Percentiles rank a stretch among this genome's conserved stretches.
These are phyloP conservation scores for Craterostigma plantagineum DNA, from an alignment of 257 asterid genomes.

Conservation along the genomic window DNA sequence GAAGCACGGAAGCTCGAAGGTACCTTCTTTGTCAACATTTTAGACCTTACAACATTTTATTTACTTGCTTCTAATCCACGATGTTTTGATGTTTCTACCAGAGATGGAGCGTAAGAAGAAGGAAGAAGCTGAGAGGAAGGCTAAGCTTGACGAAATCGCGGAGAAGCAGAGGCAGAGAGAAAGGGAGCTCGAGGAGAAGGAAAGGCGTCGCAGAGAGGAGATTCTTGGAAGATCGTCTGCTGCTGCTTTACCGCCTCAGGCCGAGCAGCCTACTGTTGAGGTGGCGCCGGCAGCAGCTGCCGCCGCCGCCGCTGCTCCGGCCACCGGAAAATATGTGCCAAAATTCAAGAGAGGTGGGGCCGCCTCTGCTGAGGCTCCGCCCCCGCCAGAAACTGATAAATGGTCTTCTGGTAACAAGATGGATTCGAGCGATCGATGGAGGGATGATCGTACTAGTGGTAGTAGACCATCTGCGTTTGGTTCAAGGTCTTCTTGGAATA, in stretches of 20 bases:
- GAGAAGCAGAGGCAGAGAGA: constrained; percentile 61
- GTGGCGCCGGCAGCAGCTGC: constrained; percentile 16
- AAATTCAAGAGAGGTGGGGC: constrained; percentile 12
- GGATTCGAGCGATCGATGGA: constrained; percentile 30
- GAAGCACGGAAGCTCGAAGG: constrained; percentile 81
- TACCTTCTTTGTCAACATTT: constrained; percentile 7
- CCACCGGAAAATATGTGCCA: constrained; percentile 37
- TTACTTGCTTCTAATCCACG: too few relatives aligned
- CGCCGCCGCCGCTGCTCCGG: constrained; percentile 14
- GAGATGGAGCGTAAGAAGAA: constrained; percentile 54
- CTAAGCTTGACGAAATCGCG: constrained; percentile 63
- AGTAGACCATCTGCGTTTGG: too few relatives aligned
- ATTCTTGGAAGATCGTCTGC: constrained; percentile 18
- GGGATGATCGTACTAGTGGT: constrained; percentile 41
- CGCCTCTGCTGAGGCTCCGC: constrained; percentile 16
- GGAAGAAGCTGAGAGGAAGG: constrained; percentile 56
- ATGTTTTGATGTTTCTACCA: constrained; percentile 10
- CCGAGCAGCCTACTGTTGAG: constrained; percentile 5
- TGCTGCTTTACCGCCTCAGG: constrained; percentile 18
- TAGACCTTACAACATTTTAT: too few relatives aligned
- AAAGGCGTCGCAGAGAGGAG: constrained; percentile 28
- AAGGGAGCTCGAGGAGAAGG: constrained; percentile 57
- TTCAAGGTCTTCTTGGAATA: too few relatives aligned
- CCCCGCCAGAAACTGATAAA: constrained; percentile 34
- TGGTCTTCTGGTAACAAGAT: constrained; percentile 22